Base-by-base conservation (phyloP, 176 grass and related monocot genomes). In the Oryza glaberrima region DNA sequence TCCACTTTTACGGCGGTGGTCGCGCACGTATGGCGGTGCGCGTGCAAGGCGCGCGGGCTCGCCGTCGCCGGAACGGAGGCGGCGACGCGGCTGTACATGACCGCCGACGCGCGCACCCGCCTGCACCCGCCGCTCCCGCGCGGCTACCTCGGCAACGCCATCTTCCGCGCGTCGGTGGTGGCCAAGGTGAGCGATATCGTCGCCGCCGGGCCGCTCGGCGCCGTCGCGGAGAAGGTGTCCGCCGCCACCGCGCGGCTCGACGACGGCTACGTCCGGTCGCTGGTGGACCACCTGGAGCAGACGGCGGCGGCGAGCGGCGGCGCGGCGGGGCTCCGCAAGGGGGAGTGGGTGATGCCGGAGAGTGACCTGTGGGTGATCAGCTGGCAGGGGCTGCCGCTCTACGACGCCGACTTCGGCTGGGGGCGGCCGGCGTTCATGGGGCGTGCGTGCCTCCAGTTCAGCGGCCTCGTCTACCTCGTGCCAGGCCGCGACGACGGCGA, bases 331-430 rank as follows among this genome's bases (percentile, higher is more conserved):
- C 11, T 77, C 41, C 49, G 36, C 79, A 72, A 36, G 35, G 80
- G 78, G 44, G 54, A 77, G 41, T 43, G 41, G 6, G 41, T 9
- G 41, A 43, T 43, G 41, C 41, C 41, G 41, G 41, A 43, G 41
- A 43, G 4, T 4, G 41, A 89, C 69, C 44, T 93, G 77, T 79
- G 83, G 77, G 83, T 89, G 4, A 81, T 90, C 5, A 96, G 94
- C 90, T 96, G 91, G 94, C 85, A 80, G 51, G 77, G 86, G 47
- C 65, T 91, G 69, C 77, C 76, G 22, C 76, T 90, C 65, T 89
- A 91, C 83, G 91, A 81, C 75, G 91, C 91, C 0, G 86, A 96
- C 74, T 96, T 96, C 38, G 91, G 91, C 1, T 93, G 88, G 76
- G 94, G 86, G 1, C 73, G 83, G n/a, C 94, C 94, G 23, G 77